phyloP scores from a whole-genome alignment of 2,329 filamentous ascomycete genomes.

The Lasiodiplodia sp. region DNA sequence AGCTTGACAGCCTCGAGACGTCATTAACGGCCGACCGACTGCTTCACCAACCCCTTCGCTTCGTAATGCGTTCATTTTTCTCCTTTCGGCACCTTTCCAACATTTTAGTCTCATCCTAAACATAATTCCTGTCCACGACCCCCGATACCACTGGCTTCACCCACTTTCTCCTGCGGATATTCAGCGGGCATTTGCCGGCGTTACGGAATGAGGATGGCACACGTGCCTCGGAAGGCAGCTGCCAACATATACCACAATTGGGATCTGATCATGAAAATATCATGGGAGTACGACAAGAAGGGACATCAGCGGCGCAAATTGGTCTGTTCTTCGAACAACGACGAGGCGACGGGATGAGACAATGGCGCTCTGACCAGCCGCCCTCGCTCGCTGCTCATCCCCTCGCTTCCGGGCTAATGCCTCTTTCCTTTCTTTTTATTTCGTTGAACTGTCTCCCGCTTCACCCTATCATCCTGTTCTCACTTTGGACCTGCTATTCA shows the following conservation, averaged over 20 bases:
- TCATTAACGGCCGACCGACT: conserved; percentile 10
- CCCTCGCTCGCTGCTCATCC: conserved; percentile 22
- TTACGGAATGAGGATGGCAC: conserved; percentile 29
- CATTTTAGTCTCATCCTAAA: conserved; percentile 12
- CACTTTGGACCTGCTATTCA: conserved; percentile 9
- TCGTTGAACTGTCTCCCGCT: neutral
- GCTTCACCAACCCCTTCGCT: conserved; percentile 4
- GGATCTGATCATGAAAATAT: conserved; percentile 28
- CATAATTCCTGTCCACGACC: conserved; percentile 25
- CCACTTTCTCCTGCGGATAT: conserved; percentile 29
- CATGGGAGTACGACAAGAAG: conserved; percentile 29
- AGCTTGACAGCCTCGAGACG: neutral
- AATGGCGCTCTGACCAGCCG: conserved; percentile 17
- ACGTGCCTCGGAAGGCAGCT: conserved; percentile 15
- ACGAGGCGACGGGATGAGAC: conserved; percentile 12
- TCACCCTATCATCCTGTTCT: neutral
- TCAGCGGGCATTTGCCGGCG: conserved; percentile 29
- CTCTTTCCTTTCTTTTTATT: conserved; percentile 9
- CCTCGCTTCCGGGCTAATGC: conserved; percentile 22
- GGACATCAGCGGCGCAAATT: conserved; percentile 26
- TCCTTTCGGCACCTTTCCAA: conserved; percentile 19
- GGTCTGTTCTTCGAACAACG: conserved; percentile 20
- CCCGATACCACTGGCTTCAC: conserved; percentile 24
- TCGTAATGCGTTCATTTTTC: conserved; percentile 16
- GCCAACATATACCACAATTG: conserved; percentile 28